Conservation (phyloP, 768 basidiomycete genomes). For the Leccinum incarnatum region DNA sequence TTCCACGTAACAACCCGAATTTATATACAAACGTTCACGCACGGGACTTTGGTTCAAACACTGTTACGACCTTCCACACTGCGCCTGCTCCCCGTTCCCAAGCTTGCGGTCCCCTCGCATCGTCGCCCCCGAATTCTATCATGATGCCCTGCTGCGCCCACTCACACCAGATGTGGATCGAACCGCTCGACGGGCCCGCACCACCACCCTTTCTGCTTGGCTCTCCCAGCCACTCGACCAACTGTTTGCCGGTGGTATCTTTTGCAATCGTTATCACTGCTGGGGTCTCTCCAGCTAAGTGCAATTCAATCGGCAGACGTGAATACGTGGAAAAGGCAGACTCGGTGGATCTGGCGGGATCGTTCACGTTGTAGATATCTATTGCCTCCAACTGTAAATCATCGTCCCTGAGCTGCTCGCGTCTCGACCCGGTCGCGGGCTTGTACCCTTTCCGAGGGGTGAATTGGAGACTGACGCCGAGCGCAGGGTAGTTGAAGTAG, state of each 20-base stretch:
- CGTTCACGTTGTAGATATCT: slow-evolving; percentile 73
- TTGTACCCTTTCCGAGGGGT: slow-evolving; percentile 63
- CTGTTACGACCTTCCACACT: slow-evolving; percentile 69
- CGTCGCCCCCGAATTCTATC: slow-evolving; percentile 81
- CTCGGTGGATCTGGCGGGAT: slow-evolving; percentile 45
- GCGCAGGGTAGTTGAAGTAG: slow-evolving; percentile 78
- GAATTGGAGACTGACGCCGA: slow-evolving; percentile 84
- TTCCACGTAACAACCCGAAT: background rate
- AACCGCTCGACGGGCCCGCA: slow-evolving; percentile 75
- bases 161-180: slow-evolving; percentile 92
- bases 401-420: slow-evolving; percentile 48
- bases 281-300: slow-evolving; percentile 38
- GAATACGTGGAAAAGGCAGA: slow-evolving; percentile 58
- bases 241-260: slow-evolving; percentile 69
- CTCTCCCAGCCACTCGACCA: slow-evolving; percentile 76
- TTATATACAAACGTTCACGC: slow-evolving; percentile 7
- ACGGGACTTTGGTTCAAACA: slow-evolving; percentile 43
- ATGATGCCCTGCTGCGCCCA: slow-evolving; percentile 81
- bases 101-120: slow-evolving; percentile 75
- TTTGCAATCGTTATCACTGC: slow-evolving; percentile 41
- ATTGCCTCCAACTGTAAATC: slow-evolving; percentile 63
- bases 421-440: slow-evolving; percentile 44
- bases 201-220: slow-evolving; percentile 92
- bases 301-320: slow-evolving; percentile 48
- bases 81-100: slow-evolving; percentile 88